phyloP scores from a whole-genome alignment of 1,284 basidiomycete species.

The Hemileccinum hortonii region DNA sequence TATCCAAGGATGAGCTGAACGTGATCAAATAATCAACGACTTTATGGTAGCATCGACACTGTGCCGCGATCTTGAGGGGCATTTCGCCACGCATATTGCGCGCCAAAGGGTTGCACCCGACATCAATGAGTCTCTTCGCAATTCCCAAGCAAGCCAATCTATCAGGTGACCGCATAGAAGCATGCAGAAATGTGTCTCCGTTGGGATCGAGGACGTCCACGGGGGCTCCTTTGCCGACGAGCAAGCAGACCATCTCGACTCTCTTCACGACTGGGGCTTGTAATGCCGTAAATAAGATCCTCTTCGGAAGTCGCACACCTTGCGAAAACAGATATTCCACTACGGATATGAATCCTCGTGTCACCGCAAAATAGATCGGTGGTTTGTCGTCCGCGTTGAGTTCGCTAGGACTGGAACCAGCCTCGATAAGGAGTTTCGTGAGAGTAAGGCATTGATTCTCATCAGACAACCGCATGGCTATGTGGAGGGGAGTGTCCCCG shows the following conservation, averaged over 20 bases:
- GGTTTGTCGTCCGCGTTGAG: not conserved
- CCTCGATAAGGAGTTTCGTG: not conserved
- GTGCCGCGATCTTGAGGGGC: slow-evolving; percentile 2
- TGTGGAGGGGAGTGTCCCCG: not conserved
- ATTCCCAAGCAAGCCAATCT: not conserved
- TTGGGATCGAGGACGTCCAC: not conserved
- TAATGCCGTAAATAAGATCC: slow-evolving; percentile 1
- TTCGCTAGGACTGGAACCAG: not conserved
- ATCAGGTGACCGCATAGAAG: too few species aligned
- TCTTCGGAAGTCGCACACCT: not conserved
- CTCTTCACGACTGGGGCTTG: not conserved
- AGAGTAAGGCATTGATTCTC: not conserved
- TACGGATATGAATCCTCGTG: slow-evolving; percentile 3
- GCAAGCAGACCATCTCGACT: slow-evolving; percentile 6
- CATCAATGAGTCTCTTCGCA: not conserved
- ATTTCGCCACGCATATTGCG: not conserved
- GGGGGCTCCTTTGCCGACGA: slow-evolving; percentile 2
- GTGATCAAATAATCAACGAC: not conserved
- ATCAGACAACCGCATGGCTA: not conserved
- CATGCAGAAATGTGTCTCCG: too few species aligned
- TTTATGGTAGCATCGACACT: not conserved
- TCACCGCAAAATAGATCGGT: not conserved
- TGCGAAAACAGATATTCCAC: slow-evolving; percentile 11
- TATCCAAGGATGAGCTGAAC: not conserved
- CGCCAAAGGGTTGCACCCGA: not conserved